phyloP scores from a whole-genome alignment of 129 eudicot genomes.

The Pittosporum tobira region DNA sequence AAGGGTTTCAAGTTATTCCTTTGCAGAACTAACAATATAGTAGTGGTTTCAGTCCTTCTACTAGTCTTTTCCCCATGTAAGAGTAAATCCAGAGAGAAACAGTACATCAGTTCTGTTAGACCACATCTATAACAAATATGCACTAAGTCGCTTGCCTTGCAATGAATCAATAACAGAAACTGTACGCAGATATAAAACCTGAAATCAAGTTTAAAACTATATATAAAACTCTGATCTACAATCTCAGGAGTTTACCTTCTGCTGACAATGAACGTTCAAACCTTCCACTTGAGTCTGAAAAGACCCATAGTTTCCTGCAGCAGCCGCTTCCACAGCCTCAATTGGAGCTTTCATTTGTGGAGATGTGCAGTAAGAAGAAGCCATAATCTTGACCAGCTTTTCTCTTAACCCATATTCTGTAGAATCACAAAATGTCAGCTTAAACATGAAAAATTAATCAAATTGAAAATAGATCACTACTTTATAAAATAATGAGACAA shows the following conservation, averaged over 20 bases:
- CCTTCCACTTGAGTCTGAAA: slow-evolving; percentile 52
- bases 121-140: no score
- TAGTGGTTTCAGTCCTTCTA: no score
- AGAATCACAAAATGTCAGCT: neutral
- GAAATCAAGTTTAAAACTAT: neutral
- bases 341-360: slow-evolving; percentile 67
- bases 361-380: slow-evolving; percentile 55
- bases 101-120: no score
- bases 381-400: slow-evolving; percentile 61
- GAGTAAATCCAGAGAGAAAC: no score
- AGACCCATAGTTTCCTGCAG: slow-evolving; percentile 48
- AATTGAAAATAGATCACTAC: neutral
- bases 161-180: neutral
- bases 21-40: no score
- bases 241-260: slow-evolving; percentile 29
- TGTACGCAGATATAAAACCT: neutral
- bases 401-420: slow-evolving; percentile 67
- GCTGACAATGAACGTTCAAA: slow-evolving; percentile 31
- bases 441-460: neutral
- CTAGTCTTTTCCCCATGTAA: no score
- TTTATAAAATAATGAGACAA: neutral
- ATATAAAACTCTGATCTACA: neutral
- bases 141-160: no score
- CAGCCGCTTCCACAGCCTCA: slow-evolving; percentile 55
- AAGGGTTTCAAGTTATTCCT: no score